These are phyloP conservation scores for Neofusicoccum cordaticola DNA, from an alignment of 2,329 filamentous ascomycete species.

Conservation along the genomic window DNA sequence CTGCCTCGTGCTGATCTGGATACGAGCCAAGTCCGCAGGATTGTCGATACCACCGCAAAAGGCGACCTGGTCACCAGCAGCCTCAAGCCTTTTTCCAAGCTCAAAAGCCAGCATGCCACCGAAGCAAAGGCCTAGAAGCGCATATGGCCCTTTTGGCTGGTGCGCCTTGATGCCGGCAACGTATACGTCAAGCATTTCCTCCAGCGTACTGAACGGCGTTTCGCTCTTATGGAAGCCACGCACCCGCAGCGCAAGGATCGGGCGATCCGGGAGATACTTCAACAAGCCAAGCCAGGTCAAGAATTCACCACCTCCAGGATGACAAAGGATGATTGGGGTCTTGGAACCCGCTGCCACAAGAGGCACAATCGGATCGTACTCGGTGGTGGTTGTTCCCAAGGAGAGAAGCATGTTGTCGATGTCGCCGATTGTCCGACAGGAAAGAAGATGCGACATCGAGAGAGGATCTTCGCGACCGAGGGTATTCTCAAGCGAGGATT, in stretches of 20 bases:
- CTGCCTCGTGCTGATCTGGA: conserved; percentile 4
- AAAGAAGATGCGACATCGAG: conserved; percentile 9
- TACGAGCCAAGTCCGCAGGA: conserved; percentile 10
- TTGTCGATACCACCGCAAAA: conserved; percentile 17
- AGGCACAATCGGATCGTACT: conserved; percentile 15
- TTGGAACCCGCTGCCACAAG: conserved; percentile 11
- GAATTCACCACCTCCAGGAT: conserved; percentile 16
- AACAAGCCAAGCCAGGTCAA: conserved; percentile 15
- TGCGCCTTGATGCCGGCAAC: conserved; percentile 12
- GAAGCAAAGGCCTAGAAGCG: conserved; percentile 11
- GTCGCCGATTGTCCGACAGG: conserved; percentile 4
- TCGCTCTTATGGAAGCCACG: conserved; percentile 17
- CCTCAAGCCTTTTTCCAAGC: no score
- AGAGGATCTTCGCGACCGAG: conserved; percentile 13
- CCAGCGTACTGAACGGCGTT: conserved; percentile 3
- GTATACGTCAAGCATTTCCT: conserved; percentile 16
- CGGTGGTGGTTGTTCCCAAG: background rate
- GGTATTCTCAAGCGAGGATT: conserved; percentile 12
- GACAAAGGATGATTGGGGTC: conserved; percentile 15
- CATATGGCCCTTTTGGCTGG: conserved; percentile 11
- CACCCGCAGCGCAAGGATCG: conserved; percentile 2
- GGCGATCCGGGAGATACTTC: conserved; percentile 9
- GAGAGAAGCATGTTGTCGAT: conserved; percentile 13
- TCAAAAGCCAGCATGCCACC: no score
- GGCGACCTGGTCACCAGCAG: background rate